phyloP scores from a whole-genome alignment of 78 protist species.

The Dictyostelium purpureum region DNA sequence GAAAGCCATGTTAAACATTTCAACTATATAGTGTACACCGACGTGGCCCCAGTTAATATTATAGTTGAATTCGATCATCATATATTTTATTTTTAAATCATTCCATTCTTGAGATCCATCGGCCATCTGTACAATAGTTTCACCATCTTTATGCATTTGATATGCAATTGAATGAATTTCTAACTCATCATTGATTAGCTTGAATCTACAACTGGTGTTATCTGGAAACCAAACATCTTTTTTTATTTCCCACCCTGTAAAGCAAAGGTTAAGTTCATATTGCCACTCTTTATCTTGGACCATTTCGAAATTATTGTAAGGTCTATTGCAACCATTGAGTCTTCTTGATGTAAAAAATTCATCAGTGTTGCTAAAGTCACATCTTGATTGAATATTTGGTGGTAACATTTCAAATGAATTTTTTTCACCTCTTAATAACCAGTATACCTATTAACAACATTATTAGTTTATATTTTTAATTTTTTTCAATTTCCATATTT shows the following conservation, averaged over 20 bases:
- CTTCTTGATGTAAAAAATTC: conserved; percentile 21
- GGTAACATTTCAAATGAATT: conserved; percentile 62
- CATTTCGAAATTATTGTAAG: conserved; percentile 17
- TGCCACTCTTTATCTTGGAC: conserved; percentile 5
- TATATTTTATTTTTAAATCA: conserved; percentile 22
- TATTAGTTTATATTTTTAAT: too few relatives aligned
- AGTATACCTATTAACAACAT: too few relatives aligned
- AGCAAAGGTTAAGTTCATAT: not conserved
- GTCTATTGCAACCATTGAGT: conserved; percentile 39
- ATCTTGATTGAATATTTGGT: conserved; percentile 37
- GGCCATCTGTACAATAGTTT: not conserved
- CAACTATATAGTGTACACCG: conserved; percentile 45
- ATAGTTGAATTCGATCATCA: conserved; percentile 57
- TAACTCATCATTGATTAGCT: not conserved
- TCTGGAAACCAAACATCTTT: conserved; percentile 53
- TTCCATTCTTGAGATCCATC: conserved; percentile 39
- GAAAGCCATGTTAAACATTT: conserved; percentile 39
- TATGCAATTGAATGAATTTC: not conserved
- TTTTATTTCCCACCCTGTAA: not conserved
- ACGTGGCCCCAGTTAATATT: conserved; percentile 58
- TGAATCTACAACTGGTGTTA: conserved; percentile 15
- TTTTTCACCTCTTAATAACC: conserved; percentile 57
- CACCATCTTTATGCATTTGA: not conserved
- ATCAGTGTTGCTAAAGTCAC: not conserved
- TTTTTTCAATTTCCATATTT: too few relatives aligned